phyloP scores from a whole-genome alignment of 768 basidiomycete species.

The Mycena haematopus region DNA sequence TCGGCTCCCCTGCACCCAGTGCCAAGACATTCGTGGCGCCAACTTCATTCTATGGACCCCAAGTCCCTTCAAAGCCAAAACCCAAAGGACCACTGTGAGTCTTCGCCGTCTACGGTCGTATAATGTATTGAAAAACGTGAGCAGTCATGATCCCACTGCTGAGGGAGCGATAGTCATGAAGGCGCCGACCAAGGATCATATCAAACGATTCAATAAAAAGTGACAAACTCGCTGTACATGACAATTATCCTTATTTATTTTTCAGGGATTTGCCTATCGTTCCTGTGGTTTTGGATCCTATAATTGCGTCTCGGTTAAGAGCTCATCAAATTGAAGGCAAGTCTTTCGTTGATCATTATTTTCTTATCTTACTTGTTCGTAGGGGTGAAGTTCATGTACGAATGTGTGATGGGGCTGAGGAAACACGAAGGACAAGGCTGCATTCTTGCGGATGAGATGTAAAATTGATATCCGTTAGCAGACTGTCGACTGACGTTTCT shows the following conservation, averaged over 20 bases:
- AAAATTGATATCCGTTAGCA: conserved; percentile 23
- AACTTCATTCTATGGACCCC: conserved; percentile 65
- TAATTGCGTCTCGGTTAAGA: conserved; percentile 76
- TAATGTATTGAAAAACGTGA: not conserved
- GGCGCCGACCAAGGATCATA: conserved; percentile 70
- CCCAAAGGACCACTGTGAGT: conserved; percentile 58
- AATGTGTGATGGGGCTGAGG: conserved; percentile 92
- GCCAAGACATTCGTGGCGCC: conserved; percentile 53
- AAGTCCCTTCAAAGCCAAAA: conserved; percentile 39
- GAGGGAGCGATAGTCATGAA: conserved; percentile 89
- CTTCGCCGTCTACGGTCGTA: conserved; percentile 1
- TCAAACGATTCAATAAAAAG: conserved; percentile 75
- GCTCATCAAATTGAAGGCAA: conserved; percentile 90
- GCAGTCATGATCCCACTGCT: conserved; percentile 77
- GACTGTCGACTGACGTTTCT: conserved; percentile 24
- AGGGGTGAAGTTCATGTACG: conserved; percentile 92
- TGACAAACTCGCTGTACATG: conserved; percentile 36
- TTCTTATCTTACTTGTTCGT: not conserved
- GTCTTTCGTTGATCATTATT: conserved; percentile 18
- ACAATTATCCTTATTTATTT: conserved; percentile 11
- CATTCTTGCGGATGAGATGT: conserved; percentile 98
- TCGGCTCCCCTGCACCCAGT: conserved; percentile 26
- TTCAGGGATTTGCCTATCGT: conserved; percentile 67
- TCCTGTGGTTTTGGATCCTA: conserved; percentile 89
- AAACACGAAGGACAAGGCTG: conserved; percentile 93